Conservation (phyloP, 176 grass and related monocot genomes). For the Carex parvula region DNA sequence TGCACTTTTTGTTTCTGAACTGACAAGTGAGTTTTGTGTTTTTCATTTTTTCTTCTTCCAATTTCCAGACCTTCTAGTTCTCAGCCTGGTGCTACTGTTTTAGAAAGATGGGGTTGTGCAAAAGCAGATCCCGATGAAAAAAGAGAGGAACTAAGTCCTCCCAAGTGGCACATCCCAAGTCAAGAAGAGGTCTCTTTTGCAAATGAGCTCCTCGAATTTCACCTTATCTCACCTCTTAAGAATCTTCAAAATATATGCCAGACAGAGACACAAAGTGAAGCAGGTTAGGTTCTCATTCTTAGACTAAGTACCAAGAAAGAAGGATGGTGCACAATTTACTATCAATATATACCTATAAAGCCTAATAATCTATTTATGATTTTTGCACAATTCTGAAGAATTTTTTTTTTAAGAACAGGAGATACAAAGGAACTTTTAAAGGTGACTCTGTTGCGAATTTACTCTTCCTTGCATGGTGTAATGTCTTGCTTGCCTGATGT, state of each 20-base stretch:
- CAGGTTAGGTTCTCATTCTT: slow-evolving; percentile 45
- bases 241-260: slow-evolving; percentile 75
- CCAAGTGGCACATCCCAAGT: slow-evolving; percentile 79
- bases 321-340: background rate
- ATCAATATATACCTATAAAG: background rate
- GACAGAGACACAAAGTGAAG: slow-evolving; percentile 44
- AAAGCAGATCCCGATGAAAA: slow-evolving; percentile 55
- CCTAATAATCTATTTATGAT: background rate
- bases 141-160: slow-evolving; percentile 50
- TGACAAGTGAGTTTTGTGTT: background rate
- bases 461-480: slow-evolving; percentile 87
- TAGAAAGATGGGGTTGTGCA: slow-evolving; percentile 88
- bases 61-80: slow-evolving; percentile 53
- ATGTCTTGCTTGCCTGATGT: slow-evolving; percentile 98
- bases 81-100: slow-evolving; percentile 45
- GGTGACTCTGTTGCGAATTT: slow-evolving; percentile 83
- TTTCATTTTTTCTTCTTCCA: slow-evolving; percentile 20
- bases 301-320: background rate
- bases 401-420: slow-evolving; percentile 36
- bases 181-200: slow-evolving; percentile 83
- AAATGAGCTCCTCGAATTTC: slow-evolving; percentile 71
- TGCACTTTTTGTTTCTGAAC: slow-evolving; percentile 1
- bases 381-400: background rate
- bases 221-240: slow-evolving; percentile 85
- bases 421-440: slow-evolving; percentile 92